phyloP scores from a whole-genome alignment of 2,329 filamentous ascomycete genomes.

The Shiraia sp. region DNA sequence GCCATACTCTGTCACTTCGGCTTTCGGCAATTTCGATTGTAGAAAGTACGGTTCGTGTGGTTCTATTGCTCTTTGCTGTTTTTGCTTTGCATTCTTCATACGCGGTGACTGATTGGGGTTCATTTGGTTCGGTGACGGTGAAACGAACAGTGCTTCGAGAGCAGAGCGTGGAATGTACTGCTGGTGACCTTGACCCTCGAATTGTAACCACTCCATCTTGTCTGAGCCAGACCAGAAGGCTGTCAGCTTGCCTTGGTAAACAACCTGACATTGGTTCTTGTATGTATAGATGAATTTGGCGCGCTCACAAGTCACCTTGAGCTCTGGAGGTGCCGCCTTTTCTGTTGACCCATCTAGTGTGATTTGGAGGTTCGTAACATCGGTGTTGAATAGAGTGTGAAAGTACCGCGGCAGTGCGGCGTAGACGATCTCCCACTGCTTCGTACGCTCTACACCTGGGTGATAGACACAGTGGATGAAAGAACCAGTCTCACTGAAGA shows the following conservation, averaged over 20 bases:
- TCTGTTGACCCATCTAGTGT: slow-evolving; percentile 72
- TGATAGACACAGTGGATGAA: slow-evolving; percentile 71
- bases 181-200: slow-evolving; percentile 74
- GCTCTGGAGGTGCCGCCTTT: slow-evolving; percentile 62
- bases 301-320: slow-evolving; percentile 74
- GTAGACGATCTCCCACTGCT: slow-evolving; percentile 84
- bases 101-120: slow-evolving; percentile 61
- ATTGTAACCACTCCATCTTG: slow-evolving; percentile 84
- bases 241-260: slow-evolving; percentile 75
- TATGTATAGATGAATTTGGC: slow-evolving; percentile 90
- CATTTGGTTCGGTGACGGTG: slow-evolving; percentile 50
- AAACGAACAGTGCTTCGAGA: slow-evolving; percentile 51
- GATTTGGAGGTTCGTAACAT: slow-evolving; percentile 80
- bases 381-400: slow-evolving; percentile 83
- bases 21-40: slow-evolving; percentile 50
- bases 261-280: slow-evolving; percentile 76
- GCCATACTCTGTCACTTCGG: slow-evolving; percentile 56
- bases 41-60: slow-evolving; percentile 48
- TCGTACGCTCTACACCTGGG: slow-evolving; percentile 62
- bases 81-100: slow-evolving; percentile 61
- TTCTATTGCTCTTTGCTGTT: slow-evolving; percentile 30
- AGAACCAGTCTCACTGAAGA: slow-evolving; percentile 78
- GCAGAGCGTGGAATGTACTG: slow-evolving; percentile 78
- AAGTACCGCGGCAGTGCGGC: slow-evolving; percentile 87
- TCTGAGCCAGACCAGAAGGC: slow-evolving; percentile 77